Conservation (phyloP, 257 asterid genomes). For the Solanum phureja region DNA sequence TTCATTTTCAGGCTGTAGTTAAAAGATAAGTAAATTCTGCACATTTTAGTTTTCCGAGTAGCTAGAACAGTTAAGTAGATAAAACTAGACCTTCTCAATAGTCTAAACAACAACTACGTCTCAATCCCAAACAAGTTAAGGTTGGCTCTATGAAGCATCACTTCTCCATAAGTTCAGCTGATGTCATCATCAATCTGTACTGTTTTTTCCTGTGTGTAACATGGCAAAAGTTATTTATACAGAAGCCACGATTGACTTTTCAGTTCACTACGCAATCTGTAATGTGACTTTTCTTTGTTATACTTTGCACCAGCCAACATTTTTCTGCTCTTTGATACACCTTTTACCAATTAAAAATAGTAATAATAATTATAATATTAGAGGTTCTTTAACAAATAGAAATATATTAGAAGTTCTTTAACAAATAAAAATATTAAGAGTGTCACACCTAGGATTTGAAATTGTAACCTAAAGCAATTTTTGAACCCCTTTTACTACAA, state of each 20-base stretch:
- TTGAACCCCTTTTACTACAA: neutral
- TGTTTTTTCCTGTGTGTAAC: neutral
- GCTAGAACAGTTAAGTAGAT: neutral
- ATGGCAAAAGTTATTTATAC: neutral
- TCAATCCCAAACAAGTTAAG: neutral
- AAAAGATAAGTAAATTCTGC: neutral
- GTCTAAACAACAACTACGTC: neutral
- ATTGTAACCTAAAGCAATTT: neutral
- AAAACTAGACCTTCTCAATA: neutral
- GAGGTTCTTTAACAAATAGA: neutral
- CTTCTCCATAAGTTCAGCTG: neutral
- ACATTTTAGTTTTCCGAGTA: neutral
- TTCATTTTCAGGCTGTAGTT: neutral
- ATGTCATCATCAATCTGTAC: neutral
- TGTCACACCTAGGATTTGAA: neutral
- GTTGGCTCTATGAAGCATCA: neutral
- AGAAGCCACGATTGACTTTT: neutral
- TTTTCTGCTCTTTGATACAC: neutral
- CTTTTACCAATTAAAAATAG: neutral
- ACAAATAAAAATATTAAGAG: neutral
- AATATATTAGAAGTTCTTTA: neutral
- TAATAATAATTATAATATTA: neutral
- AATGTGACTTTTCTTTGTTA: neutral
- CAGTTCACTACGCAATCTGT: neutral
- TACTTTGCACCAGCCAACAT: neutral